Conservation (phyloP, 805 yeast genomes). For the Yarrowia porcina region DNA sequence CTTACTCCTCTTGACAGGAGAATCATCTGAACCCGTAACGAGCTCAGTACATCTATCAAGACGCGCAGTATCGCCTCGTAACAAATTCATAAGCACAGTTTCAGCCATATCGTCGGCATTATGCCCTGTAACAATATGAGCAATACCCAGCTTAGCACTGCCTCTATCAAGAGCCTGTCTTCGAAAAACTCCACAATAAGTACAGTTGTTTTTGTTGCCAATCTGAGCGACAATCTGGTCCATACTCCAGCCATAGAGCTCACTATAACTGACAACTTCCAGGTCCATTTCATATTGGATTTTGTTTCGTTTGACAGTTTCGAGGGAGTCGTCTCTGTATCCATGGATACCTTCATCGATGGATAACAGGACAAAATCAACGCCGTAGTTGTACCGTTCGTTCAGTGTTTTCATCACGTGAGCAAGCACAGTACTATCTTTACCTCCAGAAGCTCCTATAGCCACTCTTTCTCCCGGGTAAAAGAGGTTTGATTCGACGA, state of each 20-base stretch:
- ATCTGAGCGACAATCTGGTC: conserved; percentile 95
- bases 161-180: conserved; percentile 97
- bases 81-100: conserved; percentile 88
- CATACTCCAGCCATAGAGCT: conserved; percentile 96
- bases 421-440: conserved; percentile 94
- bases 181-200: conserved; percentile 96
- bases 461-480: conserved; percentile 83
- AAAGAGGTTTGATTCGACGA: conserved; percentile 64
- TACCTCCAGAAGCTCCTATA: conserved; percentile 98
- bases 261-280: conserved; percentile 79
- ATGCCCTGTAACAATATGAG: conserved; percentile 96
- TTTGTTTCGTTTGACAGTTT: conserved; percentile 93
- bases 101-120: conserved; percentile 99
- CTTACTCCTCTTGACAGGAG: conserved; percentile 89
- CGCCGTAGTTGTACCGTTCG: conserved; percentile 83
- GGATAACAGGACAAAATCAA: conserved; percentile 76
- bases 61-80: conserved; percentile 95
- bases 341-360: conserved; percentile 98
- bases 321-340: conserved; percentile 93
- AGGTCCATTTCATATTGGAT: conserved; percentile 76
- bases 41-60: conserved; percentile 84
- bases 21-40: conserved; percentile 71
- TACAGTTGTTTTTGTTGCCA: conserved; percentile 90
- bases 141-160: conserved; percentile 77
- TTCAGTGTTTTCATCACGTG: conserved; percentile 80